Evolutionary conservation across 805 yeast genomes (phyloP).

Genomic region (Debaryomyces maramus): DNA sequence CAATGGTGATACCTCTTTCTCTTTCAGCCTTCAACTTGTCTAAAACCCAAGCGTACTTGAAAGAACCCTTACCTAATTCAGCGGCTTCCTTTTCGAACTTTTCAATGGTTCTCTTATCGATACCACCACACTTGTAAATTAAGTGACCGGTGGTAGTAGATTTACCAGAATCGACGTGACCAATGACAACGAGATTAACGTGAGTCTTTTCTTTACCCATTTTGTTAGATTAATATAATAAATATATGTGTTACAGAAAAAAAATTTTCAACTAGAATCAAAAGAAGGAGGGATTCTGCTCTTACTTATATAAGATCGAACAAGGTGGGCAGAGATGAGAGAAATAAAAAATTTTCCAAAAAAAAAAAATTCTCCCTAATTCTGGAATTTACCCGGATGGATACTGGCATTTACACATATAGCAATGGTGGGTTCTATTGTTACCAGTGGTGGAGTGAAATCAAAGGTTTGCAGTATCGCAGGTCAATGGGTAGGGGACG

Average conservation of each 20-base stretch:
- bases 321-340: slow-evolving; percentile 9
- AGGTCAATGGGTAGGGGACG: too few species aligned
- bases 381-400: slow-evolving; percentile 9
- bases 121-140: slow-evolving; percentile 99
- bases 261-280: background rate
- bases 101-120: slow-evolving; percentile 97
- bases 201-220: slow-evolving; percentile 96
- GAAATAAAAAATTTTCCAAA: slow-evolving; percentile 9
- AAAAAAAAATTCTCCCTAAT: slow-evolving; percentile 5
- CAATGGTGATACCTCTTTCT: slow-evolving; percentile 96
- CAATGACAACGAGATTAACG: slow-evolving; percentile 99
- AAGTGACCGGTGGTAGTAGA: slow-evolving; percentile 99
- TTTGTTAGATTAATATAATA: slow-evolving; percentile 6
- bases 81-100: slow-evolving; percentile 98
- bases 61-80: slow-evolving; percentile 95
- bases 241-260: slow-evolving; percentile 1
- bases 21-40: slow-evolving; percentile 96
- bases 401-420: background rate
- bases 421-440: background rate
- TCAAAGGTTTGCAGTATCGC: too few species aligned
- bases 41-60: slow-evolving; percentile 97
- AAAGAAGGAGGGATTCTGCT: slow-evolving; percentile 1
- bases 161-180: slow-evolving; percentile 96
- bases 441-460: too few species aligned
- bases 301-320: slow-evolving; percentile 4